Conservation (phyloP, 352 stramenopile species). For the Globisporangium camurandrum region DNA sequence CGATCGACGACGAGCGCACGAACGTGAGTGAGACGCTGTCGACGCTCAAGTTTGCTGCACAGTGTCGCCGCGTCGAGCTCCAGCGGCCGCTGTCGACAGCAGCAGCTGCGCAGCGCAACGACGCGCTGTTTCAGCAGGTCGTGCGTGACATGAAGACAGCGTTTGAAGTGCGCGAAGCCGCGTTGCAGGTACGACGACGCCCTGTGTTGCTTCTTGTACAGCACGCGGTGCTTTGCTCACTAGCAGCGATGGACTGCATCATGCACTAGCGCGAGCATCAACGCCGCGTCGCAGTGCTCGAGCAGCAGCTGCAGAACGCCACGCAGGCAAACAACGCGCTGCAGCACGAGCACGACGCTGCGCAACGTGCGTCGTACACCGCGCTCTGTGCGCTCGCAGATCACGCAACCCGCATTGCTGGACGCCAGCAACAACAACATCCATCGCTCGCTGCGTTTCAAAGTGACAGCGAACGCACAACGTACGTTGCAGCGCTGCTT, state of each 20-base stretch:
- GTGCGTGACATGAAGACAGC: constrained; percentile 40
- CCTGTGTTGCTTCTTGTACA: background rate
- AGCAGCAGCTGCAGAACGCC: constrained; percentile 17
- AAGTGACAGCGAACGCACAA: constrained; percentile 17
- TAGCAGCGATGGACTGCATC: too few relatives aligned
- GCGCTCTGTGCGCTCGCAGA: constrained; percentile 46
- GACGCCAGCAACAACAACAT: constrained; percentile 9
- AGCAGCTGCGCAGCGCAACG: constrained; percentile 15
- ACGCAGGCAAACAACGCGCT: constrained; percentile 6
- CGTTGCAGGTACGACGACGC: constrained; percentile 33
- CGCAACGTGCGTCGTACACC: constrained; percentile 25
- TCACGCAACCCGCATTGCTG: background rate
- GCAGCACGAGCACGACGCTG: background rate
- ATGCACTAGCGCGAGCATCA: constrained; percentile 28
- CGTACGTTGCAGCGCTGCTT: constrained; percentile 35
- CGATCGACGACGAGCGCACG: constrained; percentile 39
- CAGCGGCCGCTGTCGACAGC: constrained; percentile 15
- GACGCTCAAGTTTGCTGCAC: constrained; percentile 69
- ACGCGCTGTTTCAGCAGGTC: constrained; percentile 33
- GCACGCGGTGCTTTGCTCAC: too few relatives aligned
- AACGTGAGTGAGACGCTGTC: constrained; percentile 62
- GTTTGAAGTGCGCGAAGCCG: constrained; percentile 43
- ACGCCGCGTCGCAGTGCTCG: constrained; percentile 22
- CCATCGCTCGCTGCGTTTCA: constrained; percentile 20
- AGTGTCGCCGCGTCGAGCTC: constrained; percentile 57